phyloP scores from a whole-genome alignment of 176 grass and related monocot genomes.

The Calamus simplicifolius region DNA sequence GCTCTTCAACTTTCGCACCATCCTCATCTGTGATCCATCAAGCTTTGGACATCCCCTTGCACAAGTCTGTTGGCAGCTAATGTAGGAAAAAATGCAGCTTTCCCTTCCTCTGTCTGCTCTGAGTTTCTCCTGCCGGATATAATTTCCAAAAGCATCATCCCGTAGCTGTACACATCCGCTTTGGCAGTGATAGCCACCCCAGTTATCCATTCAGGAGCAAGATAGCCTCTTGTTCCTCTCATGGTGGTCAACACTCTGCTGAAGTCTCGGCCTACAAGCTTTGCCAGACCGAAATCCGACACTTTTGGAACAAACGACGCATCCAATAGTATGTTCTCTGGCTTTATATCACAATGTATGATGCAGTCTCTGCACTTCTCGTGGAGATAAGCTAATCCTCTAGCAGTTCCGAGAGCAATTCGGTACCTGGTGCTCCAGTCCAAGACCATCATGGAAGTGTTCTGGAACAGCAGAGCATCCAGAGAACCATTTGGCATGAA shows the following conservation, averaged over 20 bases:
- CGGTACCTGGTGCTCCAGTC: slow-evolving; percentile 52
- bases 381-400: slow-evolving; percentile 69
- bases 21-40: slow-evolving; percentile 54
- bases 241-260: slow-evolving; percentile 81
- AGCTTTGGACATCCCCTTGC: slow-evolving; percentile 41
- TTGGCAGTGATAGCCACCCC: slow-evolving; percentile 62
- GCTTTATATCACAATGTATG: slow-evolving; percentile 87
- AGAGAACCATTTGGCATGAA: slow-evolving; percentile 81
- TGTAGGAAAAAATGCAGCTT: slow-evolving; percentile 42
- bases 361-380: slow-evolving; percentile 83
- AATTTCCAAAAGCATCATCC: slow-evolving; percentile 82
- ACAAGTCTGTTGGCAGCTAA: slow-evolving; percentile 44
- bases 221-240: slow-evolving; percentile 79
- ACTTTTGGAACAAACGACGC: slow-evolving; percentile 61
- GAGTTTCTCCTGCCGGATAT: slow-evolving; percentile 72
- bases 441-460: slow-evolving; percentile 24
- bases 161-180: slow-evolving; percentile 83
- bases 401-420: slow-evolving; percentile 69
- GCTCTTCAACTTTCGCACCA: slow-evolving; percentile 39
- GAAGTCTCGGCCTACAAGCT: slow-evolving; percentile 73
- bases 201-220: slow-evolving; percentile 83
- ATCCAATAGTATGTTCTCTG: slow-evolving; percentile 87
- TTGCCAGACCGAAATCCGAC: slow-evolving; percentile 74
- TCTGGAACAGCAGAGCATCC: slow-evolving; percentile 51
- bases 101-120: slow-evolving; percentile 25